Evolutionary conservation across 2,329 filamentous ascomycete genomes (phyloP).

Genomic region (Talaromyces marneffei): DNA sequence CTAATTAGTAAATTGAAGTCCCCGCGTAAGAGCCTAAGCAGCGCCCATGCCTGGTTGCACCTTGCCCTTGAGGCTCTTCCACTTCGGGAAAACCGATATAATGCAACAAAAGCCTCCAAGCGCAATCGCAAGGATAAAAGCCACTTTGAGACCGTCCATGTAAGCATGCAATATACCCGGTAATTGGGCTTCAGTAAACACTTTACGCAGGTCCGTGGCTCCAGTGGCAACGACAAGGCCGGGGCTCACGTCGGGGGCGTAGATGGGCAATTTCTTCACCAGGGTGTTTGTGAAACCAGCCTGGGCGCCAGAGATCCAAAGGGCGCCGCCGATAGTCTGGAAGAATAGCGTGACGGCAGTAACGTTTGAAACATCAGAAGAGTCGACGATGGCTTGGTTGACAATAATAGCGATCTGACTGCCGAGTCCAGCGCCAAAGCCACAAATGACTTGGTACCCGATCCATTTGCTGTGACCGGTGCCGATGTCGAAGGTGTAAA

Average conservation of each 20-base stretch:
- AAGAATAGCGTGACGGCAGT: constrained; percentile 24
- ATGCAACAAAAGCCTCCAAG: constrained; percentile 13
- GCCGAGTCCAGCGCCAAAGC: constrained; percentile 19
- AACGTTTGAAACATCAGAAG: constrained; percentile 19
- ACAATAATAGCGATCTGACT: constrained; percentile 19
- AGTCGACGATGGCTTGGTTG: constrained; percentile 19
- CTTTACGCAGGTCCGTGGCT: constrained; percentile 26
- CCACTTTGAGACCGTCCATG: constrained; percentile 26
- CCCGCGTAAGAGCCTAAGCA: not conserved
- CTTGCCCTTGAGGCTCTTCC: constrained; percentile 17
- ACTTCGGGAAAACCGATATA: constrained; percentile 15
- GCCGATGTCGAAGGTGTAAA: constrained; percentile 29
- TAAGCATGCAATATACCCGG: constrained; percentile 26
- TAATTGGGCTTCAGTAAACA: constrained; percentile 23
- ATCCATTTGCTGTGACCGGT: constrained; percentile 21
- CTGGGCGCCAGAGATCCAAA: constrained; percentile 29
- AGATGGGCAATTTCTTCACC: constrained; percentile 20
- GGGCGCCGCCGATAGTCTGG: constrained; percentile 28
- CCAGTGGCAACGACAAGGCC: constrained; percentile 24
- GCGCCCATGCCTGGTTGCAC: constrained; percentile 9
- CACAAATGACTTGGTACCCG: constrained; percentile 22
- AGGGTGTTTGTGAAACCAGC: constrained; percentile 31
- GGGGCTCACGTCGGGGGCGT: constrained; percentile 23
- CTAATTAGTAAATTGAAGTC: not conserved
- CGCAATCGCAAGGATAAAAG: constrained; percentile 16